phyloP scores from a whole-genome alignment of 495 filamentous ascomycete species.

The Hypomontagnella submonticulosa region DNA sequence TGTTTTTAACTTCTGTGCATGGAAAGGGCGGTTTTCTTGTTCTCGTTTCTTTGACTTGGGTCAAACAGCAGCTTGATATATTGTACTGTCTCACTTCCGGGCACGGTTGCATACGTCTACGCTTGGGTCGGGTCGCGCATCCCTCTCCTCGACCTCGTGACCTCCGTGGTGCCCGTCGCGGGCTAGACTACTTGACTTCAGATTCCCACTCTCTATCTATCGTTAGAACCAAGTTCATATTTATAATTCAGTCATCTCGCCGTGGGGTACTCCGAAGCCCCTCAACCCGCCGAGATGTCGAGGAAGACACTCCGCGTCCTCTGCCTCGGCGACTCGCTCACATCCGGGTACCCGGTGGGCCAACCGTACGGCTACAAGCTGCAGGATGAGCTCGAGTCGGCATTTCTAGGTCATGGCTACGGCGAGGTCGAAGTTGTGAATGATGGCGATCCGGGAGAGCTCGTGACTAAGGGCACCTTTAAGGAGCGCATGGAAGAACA shows the following conservation, averaged over 20 bases:
- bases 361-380: conserved; percentile 64
- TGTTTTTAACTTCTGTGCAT: neutral
- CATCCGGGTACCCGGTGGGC: conserved; percentile 62
- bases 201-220: neutral
- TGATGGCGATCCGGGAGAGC: conserved; percentile 64
- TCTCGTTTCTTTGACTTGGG: neutral
- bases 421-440: conserved; percentile 48
- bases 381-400: conserved; percentile 53
- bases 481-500: conserved; percentile 56
- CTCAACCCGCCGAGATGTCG: conserved; percentile 14
- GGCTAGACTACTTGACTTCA: neutral
- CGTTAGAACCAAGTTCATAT: neutral
- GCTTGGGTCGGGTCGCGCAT: conserved; percentile 5
- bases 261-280: neutral
- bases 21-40: too few relatives aligned
- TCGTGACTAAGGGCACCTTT: conserved; percentile 58
- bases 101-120: conserved; percentile 16
- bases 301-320: conserved; percentile 59
- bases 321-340: conserved; percentile 74
- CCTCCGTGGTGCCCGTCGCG: neutral
- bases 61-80: neutral
- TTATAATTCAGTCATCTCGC: neutral
- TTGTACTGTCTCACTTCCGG: neutral
- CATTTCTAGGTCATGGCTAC: conserved; percentile 47
- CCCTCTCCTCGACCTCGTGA: conserved; percentile 25